phyloP scores from a whole-genome alignment of 805 yeast species.

The Candida oleophila region DNA sequence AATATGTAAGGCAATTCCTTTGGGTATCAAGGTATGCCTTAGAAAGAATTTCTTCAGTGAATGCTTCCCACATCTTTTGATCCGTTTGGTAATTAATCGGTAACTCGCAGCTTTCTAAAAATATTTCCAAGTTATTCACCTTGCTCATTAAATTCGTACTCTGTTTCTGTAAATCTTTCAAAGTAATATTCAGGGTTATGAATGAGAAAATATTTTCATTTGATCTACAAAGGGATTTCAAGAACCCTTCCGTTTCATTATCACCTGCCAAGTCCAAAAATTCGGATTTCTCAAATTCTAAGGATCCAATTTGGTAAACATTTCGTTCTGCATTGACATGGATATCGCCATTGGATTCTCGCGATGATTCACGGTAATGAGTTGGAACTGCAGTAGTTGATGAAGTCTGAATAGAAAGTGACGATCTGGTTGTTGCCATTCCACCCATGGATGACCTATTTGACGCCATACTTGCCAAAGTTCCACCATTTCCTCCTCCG shows the following conservation, averaged over 20 bases:
- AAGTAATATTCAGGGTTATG: constrained; percentile 41
- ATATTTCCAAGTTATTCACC: constrained; percentile 27
- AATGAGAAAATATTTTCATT: constrained; percentile 37
- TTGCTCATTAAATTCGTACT: constrained; percentile 31
- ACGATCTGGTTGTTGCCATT: not conserved
- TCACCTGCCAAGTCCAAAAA: constrained; percentile 38
- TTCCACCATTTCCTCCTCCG: constrained; percentile 1
- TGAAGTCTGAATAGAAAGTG: not conserved
- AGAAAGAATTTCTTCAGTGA: constrained; percentile 28
- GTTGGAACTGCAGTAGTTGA: not conserved
- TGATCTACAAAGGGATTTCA: constrained; percentile 37
- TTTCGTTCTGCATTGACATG: constrained; percentile 25
- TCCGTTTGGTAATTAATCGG: constrained; percentile 28
- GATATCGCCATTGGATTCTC: constrained; percentile 17
- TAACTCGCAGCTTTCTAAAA: constrained; percentile 31
- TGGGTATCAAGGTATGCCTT: constrained; percentile 30
- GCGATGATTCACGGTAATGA: not conserved
- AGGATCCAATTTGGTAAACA: constrained; percentile 44
- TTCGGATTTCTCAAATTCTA: constrained; percentile 53
- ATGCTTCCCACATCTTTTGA: constrained; percentile 34
- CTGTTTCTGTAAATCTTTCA: constrained; percentile 42
- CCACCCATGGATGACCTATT: constrained; percentile 4
- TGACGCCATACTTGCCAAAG: constrained; percentile 4
- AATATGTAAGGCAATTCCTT: constrained; percentile 29
- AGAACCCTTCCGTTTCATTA: constrained; percentile 57